These are phyloP conservation scores for Collybiopsis confluens DNA, from an alignment of 768 basidiomycete species.

Conservation along the genomic window DNA sequence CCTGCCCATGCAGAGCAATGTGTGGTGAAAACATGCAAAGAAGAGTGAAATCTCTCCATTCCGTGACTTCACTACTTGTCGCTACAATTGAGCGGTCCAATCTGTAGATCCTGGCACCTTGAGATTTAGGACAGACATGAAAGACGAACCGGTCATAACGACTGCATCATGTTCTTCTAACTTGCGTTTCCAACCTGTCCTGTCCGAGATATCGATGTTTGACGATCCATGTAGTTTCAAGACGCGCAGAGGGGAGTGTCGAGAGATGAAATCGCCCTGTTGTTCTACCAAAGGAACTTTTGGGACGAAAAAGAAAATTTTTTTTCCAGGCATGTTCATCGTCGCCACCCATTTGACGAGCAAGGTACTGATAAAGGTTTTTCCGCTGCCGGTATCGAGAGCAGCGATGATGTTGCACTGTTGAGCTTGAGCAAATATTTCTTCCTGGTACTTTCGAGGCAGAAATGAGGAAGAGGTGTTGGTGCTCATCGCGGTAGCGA, in stretches of 20 bases:
- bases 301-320: conserved; percentile 78
- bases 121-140: background rate
- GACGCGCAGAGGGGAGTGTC: conserved; percentile 64
- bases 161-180: conserved; percentile 68
- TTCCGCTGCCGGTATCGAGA: conserved; percentile 73
- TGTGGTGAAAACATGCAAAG: background rate
- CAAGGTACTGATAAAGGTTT: conserved; percentile 71
- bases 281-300: conserved; percentile 84
- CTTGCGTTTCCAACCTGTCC: conserved; percentile 57
- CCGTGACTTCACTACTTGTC: background rate
- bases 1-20: background rate
- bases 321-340: conserved; percentile 50
- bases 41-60: conserved; percentile 1
- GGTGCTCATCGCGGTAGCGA: background rate
- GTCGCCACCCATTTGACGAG: conserved; percentile 73
- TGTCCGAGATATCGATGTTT: conserved; percentile 68
- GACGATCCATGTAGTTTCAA: conserved; percentile 66
- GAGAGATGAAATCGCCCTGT: conserved; percentile 62
- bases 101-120: background rate
- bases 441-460: conserved; percentile 64
- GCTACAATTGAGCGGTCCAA: background rate
- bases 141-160: conserved; percentile 73
- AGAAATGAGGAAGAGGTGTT: background rate
- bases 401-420: conserved; percentile 69
- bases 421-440: conserved; percentile 61